Evolutionary conservation across 108 stramenopile genomes (phyloP), one percentile per base, ranked within the genome.

Genomic region (Fragilaria radians): DNA sequence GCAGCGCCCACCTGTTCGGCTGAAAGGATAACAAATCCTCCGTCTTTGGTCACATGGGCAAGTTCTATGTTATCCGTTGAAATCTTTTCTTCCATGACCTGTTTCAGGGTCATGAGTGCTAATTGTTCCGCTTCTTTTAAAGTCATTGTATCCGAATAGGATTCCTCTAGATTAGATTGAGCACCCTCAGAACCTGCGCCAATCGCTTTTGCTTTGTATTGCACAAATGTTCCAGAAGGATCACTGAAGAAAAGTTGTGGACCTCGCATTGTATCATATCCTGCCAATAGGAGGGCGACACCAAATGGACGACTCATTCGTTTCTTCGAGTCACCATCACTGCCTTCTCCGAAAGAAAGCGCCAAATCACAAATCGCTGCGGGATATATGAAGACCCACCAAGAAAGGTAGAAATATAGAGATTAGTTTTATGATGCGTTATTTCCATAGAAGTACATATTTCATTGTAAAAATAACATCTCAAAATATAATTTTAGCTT

Each of bases 81-180:
- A 61, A 99, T 93, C 77, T 96, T 97, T 72, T 98, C 99, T 78
- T 99, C 99, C 99, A 99, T 99, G 48, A 98, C 97, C 77, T 96
- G 94, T 73, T 97, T 97, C 64, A 99, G 76, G 5, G 95, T 95
- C 46, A 65, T 73, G 58, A 98, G 65, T 0, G 95, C 95, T 61
- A 97, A 73, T 18, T 88, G 79, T 72, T 97, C 95, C 5, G 97
- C 99, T 62, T 99, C 97, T 49, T 81, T 78, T 65, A 98, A 65
- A 1, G 97, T 94, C 83, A 99, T 81, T 33, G 76, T 76, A 57
- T 95, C 93, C 46, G 81, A 88, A 68, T 96, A 99, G 53, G 79
- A 81, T 74, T 99, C 99, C 70, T 89, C 78, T 28, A 99, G 55
- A 53, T 93, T 94, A 59, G 77, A 82, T 69, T 97, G 96, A 22